Conservation (phyloP, 2,329 filamentous ascomycete genomes). For the Aureobasidium melanogenum region DNA sequence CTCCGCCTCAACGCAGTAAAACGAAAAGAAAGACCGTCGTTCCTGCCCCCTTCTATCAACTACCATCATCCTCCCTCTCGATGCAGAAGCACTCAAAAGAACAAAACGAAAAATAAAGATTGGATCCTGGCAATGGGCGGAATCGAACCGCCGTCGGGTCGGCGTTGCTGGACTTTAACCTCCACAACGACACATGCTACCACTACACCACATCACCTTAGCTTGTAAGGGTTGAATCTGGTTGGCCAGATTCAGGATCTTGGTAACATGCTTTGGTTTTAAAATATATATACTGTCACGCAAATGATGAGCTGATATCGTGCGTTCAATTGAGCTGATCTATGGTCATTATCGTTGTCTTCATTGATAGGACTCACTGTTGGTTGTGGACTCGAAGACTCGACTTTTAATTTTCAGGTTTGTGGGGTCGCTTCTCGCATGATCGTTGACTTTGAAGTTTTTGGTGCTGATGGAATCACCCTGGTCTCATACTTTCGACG, state of each 20-base stretch:
- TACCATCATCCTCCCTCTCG: neutral
- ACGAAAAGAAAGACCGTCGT: too few species aligned
- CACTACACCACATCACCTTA: slow-evolving; percentile 9
- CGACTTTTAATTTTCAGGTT: neutral
- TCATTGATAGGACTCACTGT: too few species aligned
- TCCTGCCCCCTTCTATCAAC: neutral
- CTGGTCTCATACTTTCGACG: neutral
- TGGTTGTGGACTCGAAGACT: neutral
- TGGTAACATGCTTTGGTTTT: neutral
- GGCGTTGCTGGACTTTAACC: neutral
- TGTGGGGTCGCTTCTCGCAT: neutral
- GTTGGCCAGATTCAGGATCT: slow-evolving; percentile 8
- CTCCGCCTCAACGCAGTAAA: too few species aligned
- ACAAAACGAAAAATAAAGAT: too few species aligned
- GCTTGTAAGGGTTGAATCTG: neutral
- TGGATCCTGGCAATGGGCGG: slow-evolving; percentile 2
- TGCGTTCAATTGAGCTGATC: too few species aligned
- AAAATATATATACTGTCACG: too few species aligned
- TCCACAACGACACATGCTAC: slow-evolving; percentile 7
- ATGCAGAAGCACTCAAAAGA: neutral
- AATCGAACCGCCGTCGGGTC: slow-evolving; percentile 7
- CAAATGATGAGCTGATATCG: too few species aligned
- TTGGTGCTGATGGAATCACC: neutral
- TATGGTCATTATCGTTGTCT: too few species aligned
- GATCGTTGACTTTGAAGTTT: neutral